Evolutionary conservation across 164 flowering plant genomes (phyloP).

Genomic region (Berberis thunbergii): DNA sequence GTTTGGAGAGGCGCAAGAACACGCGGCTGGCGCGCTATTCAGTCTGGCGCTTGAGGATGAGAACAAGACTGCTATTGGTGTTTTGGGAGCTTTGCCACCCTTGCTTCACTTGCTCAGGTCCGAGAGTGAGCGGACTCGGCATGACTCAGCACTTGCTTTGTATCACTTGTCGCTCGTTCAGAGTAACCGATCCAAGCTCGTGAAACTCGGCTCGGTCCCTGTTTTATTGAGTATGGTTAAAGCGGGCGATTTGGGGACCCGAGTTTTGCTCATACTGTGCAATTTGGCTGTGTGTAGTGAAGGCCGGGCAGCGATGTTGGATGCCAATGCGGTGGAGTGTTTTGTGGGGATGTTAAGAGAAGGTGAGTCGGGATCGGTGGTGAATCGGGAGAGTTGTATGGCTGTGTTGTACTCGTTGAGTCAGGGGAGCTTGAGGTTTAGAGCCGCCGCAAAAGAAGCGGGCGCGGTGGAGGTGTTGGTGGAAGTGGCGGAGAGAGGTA

Average conservation of each 20-base stretch:
- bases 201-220: conserved; percentile 58
- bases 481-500: conserved; percentile 56
- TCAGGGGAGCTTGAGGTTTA: conserved; percentile 73
- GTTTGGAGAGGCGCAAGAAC: conserved; percentile 65
- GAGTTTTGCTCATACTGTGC: conserved; percentile 55
- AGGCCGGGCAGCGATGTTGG: conserved; percentile 80
- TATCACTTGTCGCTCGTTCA: conserved; percentile 65
- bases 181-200: conserved; percentile 66
- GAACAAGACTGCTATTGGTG: conserved; percentile 90
- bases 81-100: conserved; percentile 75
- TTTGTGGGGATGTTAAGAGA: conserved; percentile 46
- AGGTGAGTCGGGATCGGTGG: conserved; percentile 26
- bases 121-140: conserved; percentile 56
- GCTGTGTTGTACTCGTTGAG: conserved; percentile 66
- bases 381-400: conserved; percentile 65
- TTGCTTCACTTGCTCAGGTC: conserved; percentile 61
- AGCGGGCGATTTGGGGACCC: conserved; percentile 25
- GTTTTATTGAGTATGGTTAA: conserved; percentile 38
- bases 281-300: conserved; percentile 64
- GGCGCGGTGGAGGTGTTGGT: conserved; percentile 62
- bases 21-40: conserved; percentile 90
- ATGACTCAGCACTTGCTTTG: conserved; percentile 81
- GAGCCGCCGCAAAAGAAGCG: conserved; percentile 69
- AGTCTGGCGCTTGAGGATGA: conserved; percentile 77
- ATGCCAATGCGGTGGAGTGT: conserved; percentile 58